Evolutionary conservation across 164 flowering plant genomes (phyloP).

Genomic region (Stephania yunnanensis): DNA sequence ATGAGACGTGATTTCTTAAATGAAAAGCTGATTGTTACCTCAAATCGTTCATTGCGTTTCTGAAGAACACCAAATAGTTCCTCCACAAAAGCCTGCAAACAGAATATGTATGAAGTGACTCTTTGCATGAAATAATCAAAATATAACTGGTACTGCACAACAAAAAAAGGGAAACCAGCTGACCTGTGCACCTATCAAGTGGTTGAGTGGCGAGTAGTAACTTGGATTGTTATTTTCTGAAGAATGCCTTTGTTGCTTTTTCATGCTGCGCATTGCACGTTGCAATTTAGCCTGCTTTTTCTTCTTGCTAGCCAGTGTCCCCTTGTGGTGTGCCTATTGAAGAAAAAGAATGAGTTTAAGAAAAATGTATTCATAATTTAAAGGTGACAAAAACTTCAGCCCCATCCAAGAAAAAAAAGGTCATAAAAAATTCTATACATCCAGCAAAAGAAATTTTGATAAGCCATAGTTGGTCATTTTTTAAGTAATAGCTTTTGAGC

Average conservation of each 20-base stretch:
- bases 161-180: conserved; percentile 3
- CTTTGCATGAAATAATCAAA: not conserved
- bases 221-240: conserved; percentile 45
- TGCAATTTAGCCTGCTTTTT: conserved; percentile 90
- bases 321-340: conserved; percentile 70
- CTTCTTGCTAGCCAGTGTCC: conserved; percentile 84
- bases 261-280: conserved; percentile 81
- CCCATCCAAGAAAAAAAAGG: too few relatives aligned
- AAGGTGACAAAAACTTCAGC: not conserved
- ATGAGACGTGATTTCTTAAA: too few relatives aligned
- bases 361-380: not conserved
- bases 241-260: conserved; percentile 67
- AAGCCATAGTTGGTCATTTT: too few relatives aligned
- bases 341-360: not conserved
- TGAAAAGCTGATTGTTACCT: conserved; percentile 34
- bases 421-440: too few relatives aligned
- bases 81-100: conserved; percentile 64
- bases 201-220: conserved; percentile 75
- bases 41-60: conserved; percentile 72
- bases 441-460: too few relatives aligned
- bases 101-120: not conserved
- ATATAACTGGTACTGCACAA: not conserved
- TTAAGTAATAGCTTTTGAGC: too few relatives aligned
- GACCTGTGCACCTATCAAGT: conserved; percentile 90
- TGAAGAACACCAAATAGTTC: conserved; percentile 70